Conservation (phyloP, 2,329 filamentous ascomycete species). For the Botryotinia narcissicola region DNA sequence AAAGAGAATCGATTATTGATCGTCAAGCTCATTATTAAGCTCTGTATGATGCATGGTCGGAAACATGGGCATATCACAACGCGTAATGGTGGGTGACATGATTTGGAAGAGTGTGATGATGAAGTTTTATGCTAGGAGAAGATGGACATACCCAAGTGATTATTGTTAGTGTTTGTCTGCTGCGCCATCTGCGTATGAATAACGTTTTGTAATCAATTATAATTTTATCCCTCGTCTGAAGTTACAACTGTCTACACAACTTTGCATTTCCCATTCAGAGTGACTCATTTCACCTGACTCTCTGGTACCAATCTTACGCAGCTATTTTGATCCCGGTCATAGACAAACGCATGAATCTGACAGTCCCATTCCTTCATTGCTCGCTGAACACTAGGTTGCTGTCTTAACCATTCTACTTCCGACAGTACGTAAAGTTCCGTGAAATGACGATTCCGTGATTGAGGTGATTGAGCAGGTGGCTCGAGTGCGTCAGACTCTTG, state of each 20-base stretch:
- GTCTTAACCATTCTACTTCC: constrained; percentile 54
- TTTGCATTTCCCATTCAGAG: neutral
- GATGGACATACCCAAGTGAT: neutral
- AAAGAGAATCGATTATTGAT: constrained; percentile 34
- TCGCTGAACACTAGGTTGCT: constrained; percentile 57
- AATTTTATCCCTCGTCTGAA: neutral
- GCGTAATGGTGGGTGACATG: too few relatives aligned
- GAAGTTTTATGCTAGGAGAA: neutral
- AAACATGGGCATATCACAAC: neutral
- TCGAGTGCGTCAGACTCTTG: constrained; percentile 19
- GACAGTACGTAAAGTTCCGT: constrained; percentile 62
- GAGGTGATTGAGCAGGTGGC: neutral
- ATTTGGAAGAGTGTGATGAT: neutral
- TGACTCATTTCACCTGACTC: constrained; percentile 37
- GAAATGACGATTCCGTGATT: constrained; percentile 51
- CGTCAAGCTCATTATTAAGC: too few relatives aligned
- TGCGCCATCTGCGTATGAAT: neutral
- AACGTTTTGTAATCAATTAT: constrained; percentile 13
- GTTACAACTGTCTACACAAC: neutral
- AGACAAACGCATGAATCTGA: constrained; percentile 61
- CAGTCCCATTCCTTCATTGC: constrained; percentile 59
- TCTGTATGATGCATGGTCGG: neutral
- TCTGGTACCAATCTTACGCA: constrained; percentile 48
- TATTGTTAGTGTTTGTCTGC: neutral
- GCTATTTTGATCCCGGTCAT: constrained; percentile 55